Evolutionary conservation across 768 basidiomycete species (phyloP), one percentile per base, ranked within the genome.

Genomic region (Mycena floridula): DNA sequence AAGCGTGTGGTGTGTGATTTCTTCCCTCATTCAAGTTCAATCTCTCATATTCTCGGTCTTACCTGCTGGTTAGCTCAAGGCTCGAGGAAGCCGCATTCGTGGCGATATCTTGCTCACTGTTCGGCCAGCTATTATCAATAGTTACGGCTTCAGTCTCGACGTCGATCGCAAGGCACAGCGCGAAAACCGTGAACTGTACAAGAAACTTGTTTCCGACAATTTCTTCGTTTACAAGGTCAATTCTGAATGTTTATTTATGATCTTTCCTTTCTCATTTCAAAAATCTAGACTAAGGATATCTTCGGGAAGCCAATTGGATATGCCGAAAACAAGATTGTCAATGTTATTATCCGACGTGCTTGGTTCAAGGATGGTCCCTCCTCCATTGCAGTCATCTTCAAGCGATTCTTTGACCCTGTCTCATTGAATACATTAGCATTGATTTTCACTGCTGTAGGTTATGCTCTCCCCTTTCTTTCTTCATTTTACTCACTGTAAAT

Each of bases 121-220:
- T 16, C 28, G 28, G 9, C 16, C 28, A 9, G 9, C 28, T 16
- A 30, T 30, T 16, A 30, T 30, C 9, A 9, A 9, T 30, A 9
- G 28, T 16, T 30, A 30, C 16, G 28, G 28, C 28, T 30, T 30
- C 28, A 30, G 28, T 30, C 28, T 9, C 28, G 28, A 30, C 16
- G 16, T 16, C 9, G 16, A 30, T 9, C 9, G 16, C 9, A 9
- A 9, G 16, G 28, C 16, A 9, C 9, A 9, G 9, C 9, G 16
- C 9, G 16, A 30, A 37, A 46, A 36, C 30, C 32, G 25, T 46
- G 38, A 20, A 11, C 40, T 41, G 22, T 46, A 46, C 22, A 32
- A 20, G 16, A 16, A 25, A 32, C 41, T 46, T 3, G 3, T 25
- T 9, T 8, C 9, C 9, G 12, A 21, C 11, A 11, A 9, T 9